phyloP scores from a whole-genome alignment of 1,284 basidiomycete genomes.

The Rhodotorula sp. region DNA sequence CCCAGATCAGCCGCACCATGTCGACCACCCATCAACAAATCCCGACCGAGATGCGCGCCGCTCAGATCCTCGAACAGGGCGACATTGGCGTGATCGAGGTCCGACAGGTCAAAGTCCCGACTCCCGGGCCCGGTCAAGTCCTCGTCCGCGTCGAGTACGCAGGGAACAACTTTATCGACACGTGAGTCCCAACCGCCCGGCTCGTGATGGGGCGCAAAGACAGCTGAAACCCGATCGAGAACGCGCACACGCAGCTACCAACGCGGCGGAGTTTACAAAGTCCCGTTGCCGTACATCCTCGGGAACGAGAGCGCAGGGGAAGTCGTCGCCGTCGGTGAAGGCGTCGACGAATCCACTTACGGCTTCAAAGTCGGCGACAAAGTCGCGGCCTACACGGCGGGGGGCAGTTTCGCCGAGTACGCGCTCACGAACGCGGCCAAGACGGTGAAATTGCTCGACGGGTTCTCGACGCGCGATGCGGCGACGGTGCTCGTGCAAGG shows the following conservation, averaged over 20 bases:
- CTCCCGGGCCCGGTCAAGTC: conserved; percentile 64
- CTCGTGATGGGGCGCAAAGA: no score
- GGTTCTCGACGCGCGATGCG: conserved; percentile 63
- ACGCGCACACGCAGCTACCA: conserved; percentile 31
- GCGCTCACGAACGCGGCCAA: conserved; percentile 64
- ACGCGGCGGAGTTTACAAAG: conserved; percentile 54
- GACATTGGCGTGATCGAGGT: conserved; percentile 77
- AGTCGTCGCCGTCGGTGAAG: conserved; percentile 67
- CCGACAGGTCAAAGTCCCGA: conserved; percentile 61
- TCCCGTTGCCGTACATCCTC: conserved; percentile 66
- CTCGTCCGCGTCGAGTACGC: conserved; percentile 68
- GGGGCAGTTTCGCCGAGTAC: conserved; percentile 73
- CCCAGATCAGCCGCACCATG: background rate
- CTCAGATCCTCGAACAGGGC: conserved; percentile 60
- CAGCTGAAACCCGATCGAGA: no score
- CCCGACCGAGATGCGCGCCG: conserved; percentile 56
- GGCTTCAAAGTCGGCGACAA: conserved; percentile 61
- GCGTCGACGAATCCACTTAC: conserved; percentile 36
- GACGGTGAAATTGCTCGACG: conserved; percentile 54
- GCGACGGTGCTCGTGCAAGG: conserved; percentile 72
- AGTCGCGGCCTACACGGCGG: conserved; percentile 57
- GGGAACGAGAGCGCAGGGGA: conserved; percentile 79
- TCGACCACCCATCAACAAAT: conserved; percentile 29
- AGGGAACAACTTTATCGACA: conserved; percentile 63
- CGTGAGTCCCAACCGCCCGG: no score